Evolutionary conservation across 2,329 filamentous ascomycete genomes (phyloP).

Genomic region (Colletotrichum euphorbiae): DNA sequence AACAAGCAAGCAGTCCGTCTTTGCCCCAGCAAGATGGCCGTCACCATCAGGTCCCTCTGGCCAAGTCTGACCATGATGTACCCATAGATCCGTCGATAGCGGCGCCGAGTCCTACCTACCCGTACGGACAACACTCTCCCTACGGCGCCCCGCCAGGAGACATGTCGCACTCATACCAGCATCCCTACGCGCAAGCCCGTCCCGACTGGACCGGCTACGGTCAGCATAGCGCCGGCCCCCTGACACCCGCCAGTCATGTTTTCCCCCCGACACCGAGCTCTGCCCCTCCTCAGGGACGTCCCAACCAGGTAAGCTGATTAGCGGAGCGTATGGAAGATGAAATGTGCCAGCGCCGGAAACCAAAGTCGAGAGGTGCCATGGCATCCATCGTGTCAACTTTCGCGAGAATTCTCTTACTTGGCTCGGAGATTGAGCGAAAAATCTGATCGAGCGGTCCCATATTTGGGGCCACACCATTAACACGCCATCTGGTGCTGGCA

Average conservation of each 20-base stretch:
- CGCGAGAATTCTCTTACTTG: background rate
- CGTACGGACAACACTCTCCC: constrained; percentile 85
- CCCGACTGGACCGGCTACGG: constrained; percentile 81
- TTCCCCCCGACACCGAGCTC: constrained; percentile 68
- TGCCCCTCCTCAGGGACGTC: constrained; percentile 64
- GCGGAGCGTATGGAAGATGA: background rate
- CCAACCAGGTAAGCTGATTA: constrained; percentile 67
- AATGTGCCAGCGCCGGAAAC: background rate
- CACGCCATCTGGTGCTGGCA: background rate
- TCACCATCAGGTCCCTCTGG: constrained; percentile 80
- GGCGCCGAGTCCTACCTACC: constrained; percentile 90
- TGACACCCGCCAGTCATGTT: constrained; percentile 65
- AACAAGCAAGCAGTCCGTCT: constrained; percentile 97
- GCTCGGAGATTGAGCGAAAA: background rate
- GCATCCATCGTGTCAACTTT: background rate
- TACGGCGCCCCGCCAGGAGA: constrained; percentile 87
- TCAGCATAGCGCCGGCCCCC: constrained; percentile 61
- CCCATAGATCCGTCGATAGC: constrained; percentile 99
- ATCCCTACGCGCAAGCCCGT: constrained; percentile 75
- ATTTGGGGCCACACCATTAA: too few species aligned
- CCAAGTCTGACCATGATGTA: constrained; percentile 95
- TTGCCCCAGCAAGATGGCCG: constrained; percentile 85
- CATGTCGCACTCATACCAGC: constrained; percentile 82
- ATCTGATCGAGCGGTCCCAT: background rate
- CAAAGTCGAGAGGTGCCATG: background rate